These are phyloP conservation scores for Sambucus nigra DNA, from an alignment of 129 eudicot species.

Conservation along the genomic window DNA sequence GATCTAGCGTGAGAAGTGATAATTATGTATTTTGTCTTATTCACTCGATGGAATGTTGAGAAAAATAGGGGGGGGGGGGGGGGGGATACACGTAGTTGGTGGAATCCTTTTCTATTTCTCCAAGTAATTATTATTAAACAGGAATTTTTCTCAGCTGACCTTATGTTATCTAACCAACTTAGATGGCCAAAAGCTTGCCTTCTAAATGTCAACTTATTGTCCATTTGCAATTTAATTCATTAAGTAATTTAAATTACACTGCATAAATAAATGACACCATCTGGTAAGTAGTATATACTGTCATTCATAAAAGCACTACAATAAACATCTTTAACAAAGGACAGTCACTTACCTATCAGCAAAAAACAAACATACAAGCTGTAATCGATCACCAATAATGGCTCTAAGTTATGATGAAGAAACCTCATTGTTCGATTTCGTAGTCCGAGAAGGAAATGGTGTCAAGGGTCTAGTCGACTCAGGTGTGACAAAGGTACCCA, in stretches of 20 bases:
- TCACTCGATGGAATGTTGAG: too few relatives aligned
- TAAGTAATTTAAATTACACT: background rate
- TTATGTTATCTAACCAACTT: background rate
- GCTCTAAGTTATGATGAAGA: constrained; percentile 18
- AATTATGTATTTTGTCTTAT: too few relatives aligned
- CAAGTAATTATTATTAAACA: too few relatives aligned
- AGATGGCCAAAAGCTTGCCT: background rate
- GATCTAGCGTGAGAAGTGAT: too few relatives aligned
- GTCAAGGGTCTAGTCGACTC: constrained; percentile 42
- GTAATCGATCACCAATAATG: constrained; percentile 8
- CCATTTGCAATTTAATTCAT: background rate
- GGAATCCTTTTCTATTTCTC: too few relatives aligned
- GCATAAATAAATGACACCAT: background rate
- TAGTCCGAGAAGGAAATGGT: constrained; percentile 30
- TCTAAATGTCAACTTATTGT: background rate
- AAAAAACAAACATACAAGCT: too few relatives aligned
- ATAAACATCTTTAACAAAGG: background rate
- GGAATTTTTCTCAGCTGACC: background rate
- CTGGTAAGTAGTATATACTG: background rate
- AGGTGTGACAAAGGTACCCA: constrained; percentile 24
- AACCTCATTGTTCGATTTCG: constrained; percentile 24
- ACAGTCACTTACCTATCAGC: too few relatives aligned
- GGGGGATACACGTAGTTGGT: too few relatives aligned
- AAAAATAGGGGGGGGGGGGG: too few relatives aligned
- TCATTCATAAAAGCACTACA: background rate